These are phyloP conservation scores for Vitis rupestris DNA, from an alignment of 164 flowering plant species.

Conservation along the genomic window DNA sequence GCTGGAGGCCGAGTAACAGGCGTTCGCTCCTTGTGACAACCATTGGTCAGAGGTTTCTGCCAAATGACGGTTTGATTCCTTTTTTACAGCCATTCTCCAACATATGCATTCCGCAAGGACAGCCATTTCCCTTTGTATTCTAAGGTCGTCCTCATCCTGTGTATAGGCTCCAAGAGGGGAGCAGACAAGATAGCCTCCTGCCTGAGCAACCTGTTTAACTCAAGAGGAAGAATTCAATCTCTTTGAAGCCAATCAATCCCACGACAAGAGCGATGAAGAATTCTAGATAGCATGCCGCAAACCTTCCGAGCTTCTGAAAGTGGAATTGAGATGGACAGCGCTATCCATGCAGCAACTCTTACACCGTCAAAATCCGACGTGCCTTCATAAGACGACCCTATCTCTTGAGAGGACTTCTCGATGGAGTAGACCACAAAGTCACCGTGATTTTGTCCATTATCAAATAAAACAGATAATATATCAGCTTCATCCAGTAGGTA, in stretches of 20 bases:
- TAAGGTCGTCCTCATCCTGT: too few species aligned
- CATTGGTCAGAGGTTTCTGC: too few species aligned
- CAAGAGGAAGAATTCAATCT: too few species aligned
- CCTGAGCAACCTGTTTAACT: too few species aligned
- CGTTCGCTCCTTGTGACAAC: too few species aligned
- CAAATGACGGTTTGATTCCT: too few species aligned
- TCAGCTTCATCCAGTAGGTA: slow-evolving; percentile 66
- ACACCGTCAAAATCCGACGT: slow-evolving; percentile 42
- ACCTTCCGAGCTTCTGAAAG: slow-evolving; percentile 29
- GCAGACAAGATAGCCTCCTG: too few species aligned
- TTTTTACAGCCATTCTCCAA: too few species aligned
- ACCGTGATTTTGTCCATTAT: slow-evolving; percentile 56
- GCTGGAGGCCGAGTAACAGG: slow-evolving; percentile 86
- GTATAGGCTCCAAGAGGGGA: too few species aligned
- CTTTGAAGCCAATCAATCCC: slow-evolving; percentile 22
- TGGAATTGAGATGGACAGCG: slow-evolving; percentile 60
- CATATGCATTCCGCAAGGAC: too few species aligned
- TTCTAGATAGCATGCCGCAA: slow-evolving; percentile 35
- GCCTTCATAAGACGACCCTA: slow-evolving; percentile 48
- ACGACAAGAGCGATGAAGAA: slow-evolving; percentile 47
- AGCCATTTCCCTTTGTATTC: too few species aligned
- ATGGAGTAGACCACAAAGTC: slow-evolving; percentile 35
- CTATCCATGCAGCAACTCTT: slow-evolving; percentile 51
- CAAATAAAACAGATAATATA: slow-evolving; percentile 46
- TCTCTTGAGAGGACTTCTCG: slow-evolving; percentile 43